These are phyloP conservation scores for Aegle marmelos DNA, from an alignment of 345 rosid genomes.

Conservation along the genomic window DNA sequence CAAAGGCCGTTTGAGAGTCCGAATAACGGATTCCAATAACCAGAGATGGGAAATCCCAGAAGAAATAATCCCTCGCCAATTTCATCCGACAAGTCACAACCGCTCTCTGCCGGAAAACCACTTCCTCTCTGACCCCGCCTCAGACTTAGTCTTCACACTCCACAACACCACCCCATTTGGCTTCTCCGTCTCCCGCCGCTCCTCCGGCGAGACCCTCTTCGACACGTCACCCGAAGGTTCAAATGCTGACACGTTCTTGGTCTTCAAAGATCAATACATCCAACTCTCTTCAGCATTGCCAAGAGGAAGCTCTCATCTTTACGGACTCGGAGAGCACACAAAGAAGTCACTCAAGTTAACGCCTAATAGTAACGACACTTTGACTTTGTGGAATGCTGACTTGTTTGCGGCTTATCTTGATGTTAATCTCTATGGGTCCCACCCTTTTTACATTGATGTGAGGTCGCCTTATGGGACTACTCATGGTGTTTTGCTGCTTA, in stretches of 20 bases:
- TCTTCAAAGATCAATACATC: conserved; percentile 5
- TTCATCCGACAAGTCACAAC: neutral
- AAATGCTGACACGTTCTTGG: neutral
- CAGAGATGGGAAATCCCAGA: conserved; percentile 9
- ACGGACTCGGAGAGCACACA: neutral
- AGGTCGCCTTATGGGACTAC: neutral
- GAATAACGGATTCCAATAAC: neutral
- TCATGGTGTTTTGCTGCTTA: conserved; percentile 37
- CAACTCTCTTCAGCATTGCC: conserved; percentile 4
- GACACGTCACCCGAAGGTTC: neutral
- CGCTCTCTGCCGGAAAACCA: neutral
- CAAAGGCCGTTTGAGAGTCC: neutral
- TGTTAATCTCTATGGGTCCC: conserved; percentile 2
- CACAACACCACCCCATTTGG: neutral
- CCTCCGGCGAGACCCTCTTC: neutral
- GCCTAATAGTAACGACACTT: neutral
- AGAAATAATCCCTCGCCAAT: neutral
- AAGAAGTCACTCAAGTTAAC: conserved; percentile 4
- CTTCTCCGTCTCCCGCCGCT: neutral
- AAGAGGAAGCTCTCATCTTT: neutral
- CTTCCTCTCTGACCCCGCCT: neutral
- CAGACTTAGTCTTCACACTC: neutral
- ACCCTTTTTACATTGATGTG: conserved; percentile 6
- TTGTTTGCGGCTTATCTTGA: neutral
- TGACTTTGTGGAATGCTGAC: conserved; percentile 2